phyloP scores from a whole-genome alignment of 1,139 yeast species.

The Taphrina sp. region DNA sequence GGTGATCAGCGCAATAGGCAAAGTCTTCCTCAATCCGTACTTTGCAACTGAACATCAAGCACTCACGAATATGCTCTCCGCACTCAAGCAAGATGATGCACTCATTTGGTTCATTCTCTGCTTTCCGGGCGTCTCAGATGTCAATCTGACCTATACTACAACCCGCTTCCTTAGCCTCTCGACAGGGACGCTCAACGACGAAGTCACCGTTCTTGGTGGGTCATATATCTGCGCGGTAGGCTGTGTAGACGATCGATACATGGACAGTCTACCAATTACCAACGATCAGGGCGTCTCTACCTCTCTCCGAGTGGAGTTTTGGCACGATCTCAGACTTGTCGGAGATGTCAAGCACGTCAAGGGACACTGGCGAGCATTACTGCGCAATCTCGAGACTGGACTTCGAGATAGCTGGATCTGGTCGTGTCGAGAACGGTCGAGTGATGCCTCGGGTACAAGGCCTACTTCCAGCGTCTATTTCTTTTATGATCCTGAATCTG shows the following conservation, averaged over 20 bases:
- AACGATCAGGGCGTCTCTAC: too few relatives aligned
- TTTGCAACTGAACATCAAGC: slow-evolving; percentile 1
- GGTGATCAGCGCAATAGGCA: background rate
- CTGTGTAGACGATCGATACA: slow-evolving; percentile 4
- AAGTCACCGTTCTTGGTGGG: background rate
- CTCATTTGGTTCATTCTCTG: slow-evolving; percentile 1
- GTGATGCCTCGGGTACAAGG: background rate
- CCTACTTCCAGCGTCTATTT: background rate
- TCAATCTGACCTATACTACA: slow-evolving; percentile 1
- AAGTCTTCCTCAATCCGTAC: background rate
- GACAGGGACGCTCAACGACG: background rate
- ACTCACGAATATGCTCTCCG: background rate
- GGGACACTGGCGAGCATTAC: slow-evolving; percentile 13
- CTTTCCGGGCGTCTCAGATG: slow-evolving; percentile 6
- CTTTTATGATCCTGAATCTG: slow-evolving; percentile 6
- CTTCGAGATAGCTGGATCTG: slow-evolving; percentile 8
- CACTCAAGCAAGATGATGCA: background rate
- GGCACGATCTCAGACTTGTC: slow-evolving; percentile 7
- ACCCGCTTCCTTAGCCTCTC: slow-evolving; percentile 1
- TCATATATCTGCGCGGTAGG: background rate
- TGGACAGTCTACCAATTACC: slow-evolving; percentile 1
- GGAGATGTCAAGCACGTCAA: background rate
- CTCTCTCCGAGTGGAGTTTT: slow-evolving; percentile 2
- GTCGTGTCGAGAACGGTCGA: background rate
- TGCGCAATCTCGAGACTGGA: background rate